Evolutionary conservation across 148 eudicot genomes (phyloP).

Genomic region (Linanthus parryae): DNA sequence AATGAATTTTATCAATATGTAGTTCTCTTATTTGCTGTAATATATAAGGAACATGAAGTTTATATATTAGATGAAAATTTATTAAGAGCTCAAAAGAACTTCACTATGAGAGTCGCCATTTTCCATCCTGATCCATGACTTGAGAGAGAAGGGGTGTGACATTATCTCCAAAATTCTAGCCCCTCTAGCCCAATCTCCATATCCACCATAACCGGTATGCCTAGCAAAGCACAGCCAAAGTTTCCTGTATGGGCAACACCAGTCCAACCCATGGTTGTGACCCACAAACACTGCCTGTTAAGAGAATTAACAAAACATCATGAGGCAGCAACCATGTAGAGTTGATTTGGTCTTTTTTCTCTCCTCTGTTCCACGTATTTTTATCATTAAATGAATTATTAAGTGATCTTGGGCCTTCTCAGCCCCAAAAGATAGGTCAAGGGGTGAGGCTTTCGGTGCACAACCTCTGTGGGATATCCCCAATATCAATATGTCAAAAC

Average conservation of each 20-base stretch:
- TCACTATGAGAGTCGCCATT: constrained; percentile 69
- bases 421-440: too few species aligned
- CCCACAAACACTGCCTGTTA: constrained; percentile 89
- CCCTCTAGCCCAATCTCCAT: constrained; percentile 86
- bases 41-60: too few species aligned
- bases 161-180: constrained; percentile 67
- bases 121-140: constrained; percentile 96
- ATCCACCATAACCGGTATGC: constrained; percentile 97
- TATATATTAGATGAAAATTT: too few species aligned
- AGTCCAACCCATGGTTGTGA: constrained; percentile 95
- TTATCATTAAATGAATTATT: too few species aligned
- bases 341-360: neutral
- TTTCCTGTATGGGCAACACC: constrained; percentile 88
- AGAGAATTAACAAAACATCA: neutral
- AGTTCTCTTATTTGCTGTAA: too few species aligned
- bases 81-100: constrained; percentile 44
- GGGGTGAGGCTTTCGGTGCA: too few species aligned
- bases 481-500: too few species aligned
- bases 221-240: constrained; percentile 89
- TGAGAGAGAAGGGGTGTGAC: constrained; percentile 60
- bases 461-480: too few species aligned
- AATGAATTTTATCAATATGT: too few species aligned
- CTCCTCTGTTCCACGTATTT: too few species aligned
- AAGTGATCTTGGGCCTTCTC: too few species aligned
- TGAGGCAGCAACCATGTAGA: neutral